phyloP scores from a whole-genome alignment of 352 stramenopile genomes.

The Globisporangium iwayamae region DNA sequence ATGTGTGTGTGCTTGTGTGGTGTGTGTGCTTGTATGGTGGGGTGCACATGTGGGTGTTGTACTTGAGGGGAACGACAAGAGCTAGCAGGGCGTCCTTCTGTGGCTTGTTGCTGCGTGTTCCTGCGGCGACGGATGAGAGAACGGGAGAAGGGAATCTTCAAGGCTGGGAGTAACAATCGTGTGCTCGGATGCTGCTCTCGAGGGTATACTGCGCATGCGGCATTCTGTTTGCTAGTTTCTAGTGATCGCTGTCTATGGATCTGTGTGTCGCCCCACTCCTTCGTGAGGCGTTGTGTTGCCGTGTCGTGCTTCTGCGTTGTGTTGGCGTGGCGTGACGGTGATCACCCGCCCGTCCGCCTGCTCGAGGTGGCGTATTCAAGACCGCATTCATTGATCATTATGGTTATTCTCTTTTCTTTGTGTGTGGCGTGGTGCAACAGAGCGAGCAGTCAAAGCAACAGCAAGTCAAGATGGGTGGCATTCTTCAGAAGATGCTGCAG shows the following conservation, averaged over 20 bases:
- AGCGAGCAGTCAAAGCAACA: background rate
- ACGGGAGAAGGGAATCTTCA: slow-evolving; percentile 2
- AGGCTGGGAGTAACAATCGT: background rate
- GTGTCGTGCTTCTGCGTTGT: background rate
- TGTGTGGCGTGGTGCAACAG: background rate
- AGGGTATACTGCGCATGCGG: no score
- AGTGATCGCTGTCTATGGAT: background rate
- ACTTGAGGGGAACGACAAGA: background rate
- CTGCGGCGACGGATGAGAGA: background rate
- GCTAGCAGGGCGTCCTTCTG: background rate
- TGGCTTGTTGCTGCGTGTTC: background rate
- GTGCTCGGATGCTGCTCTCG: background rate
- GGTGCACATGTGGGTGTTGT: background rate
- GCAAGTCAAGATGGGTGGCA: slow-evolving; percentile 79
- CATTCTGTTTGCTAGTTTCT: background rate
- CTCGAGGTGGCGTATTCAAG: no score
- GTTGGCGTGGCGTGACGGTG: background rate
- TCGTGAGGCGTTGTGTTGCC: no score
- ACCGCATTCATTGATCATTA: no score
- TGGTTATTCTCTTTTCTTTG: background rate
- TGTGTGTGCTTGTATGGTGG: background rate
- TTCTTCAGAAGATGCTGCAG: slow-evolving; percentile 94
- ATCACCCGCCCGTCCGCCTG: background rate
- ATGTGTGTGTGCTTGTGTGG: background rate
- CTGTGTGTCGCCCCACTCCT: background rate